Evolutionary conservation across 345 rosid species (phyloP).

Genomic region (sweet orange (Citrus sinensis)): DNA sequence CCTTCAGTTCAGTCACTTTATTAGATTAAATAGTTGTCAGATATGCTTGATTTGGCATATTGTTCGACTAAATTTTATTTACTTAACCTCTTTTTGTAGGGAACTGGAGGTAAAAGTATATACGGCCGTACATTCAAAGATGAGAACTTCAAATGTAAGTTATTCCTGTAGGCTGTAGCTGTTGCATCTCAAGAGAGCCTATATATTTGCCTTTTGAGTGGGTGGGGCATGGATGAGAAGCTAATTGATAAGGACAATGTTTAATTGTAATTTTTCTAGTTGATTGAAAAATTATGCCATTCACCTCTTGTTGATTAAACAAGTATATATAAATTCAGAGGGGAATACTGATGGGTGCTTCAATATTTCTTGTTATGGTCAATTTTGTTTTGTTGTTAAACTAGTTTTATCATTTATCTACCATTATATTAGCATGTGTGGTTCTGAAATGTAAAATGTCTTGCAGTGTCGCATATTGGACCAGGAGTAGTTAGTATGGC

Average conservation of each 20-base stretch:
- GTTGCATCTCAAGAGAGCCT: background rate
- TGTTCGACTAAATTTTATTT: background rate
- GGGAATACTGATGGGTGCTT: background rate
- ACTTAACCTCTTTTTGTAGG: conserved; percentile 45
- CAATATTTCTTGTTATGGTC: background rate
- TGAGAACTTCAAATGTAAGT: conserved; percentile 97
- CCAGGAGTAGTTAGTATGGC: conserved; percentile 99
- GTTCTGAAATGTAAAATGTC: conserved; percentile 14
- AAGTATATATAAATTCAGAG: background rate
- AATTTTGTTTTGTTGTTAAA: background rate
- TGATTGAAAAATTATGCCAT: background rate
- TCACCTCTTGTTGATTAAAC: background rate
- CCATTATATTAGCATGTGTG: background rate
- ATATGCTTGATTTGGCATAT: background rate
- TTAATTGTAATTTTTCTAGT: background rate
- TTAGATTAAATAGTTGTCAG: background rate
- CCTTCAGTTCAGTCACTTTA: background rate
- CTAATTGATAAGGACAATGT: background rate
- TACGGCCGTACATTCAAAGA: conserved; percentile 93
- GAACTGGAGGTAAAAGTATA: conserved; percentile 99
- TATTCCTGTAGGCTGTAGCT: background rate
- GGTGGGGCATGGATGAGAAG: background rate
- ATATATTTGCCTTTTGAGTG: background rate
- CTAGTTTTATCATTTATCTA: background rate
- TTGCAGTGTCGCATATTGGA: conserved; percentile 84